Evolutionary conservation across 306 rosid genomes (phyloP).

Genomic region (Vigna mungo): DNA sequence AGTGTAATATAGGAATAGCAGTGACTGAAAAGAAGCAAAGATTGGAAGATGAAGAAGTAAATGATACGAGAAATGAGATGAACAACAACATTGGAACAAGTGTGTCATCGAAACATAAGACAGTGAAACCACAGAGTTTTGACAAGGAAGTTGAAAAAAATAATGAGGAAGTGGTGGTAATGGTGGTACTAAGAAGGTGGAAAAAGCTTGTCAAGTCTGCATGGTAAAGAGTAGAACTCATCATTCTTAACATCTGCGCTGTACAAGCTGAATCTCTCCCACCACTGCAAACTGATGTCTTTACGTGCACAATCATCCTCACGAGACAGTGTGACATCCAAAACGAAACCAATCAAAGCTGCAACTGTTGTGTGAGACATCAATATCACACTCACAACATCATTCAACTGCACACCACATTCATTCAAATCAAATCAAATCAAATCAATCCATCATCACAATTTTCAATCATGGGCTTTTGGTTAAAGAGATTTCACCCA

Average conservation of each 20-base stretch:
- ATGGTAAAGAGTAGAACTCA: constrained; percentile 72
- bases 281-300: constrained; percentile 73
- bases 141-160: background rate
- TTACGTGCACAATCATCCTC: constrained; percentile 56
- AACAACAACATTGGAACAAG: too few relatives aligned
- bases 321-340: constrained; percentile 60
- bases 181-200: constrained; percentile 49
- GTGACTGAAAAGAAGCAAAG: background rate
- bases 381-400: constrained; percentile 59
- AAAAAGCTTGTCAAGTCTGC: constrained; percentile 56
- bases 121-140: background rate
- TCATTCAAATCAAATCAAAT: background rate
- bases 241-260: constrained; percentile 62
- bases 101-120: background rate
- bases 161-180: background rate
- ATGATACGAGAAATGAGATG: background rate
- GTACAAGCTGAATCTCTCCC: constrained; percentile 74
- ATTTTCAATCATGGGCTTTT: background rate
- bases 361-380: constrained; percentile 82
- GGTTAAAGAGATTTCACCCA: constrained; percentile 63
- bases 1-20: too few relatives aligned
- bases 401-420: constrained; percentile 57
- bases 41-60: background rate
- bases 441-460: too few relatives aligned
- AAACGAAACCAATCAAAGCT: constrained; percentile 61